Conservation (phyloP, 306 rosid genomes). For the Fragaria iinumae region DNA sequence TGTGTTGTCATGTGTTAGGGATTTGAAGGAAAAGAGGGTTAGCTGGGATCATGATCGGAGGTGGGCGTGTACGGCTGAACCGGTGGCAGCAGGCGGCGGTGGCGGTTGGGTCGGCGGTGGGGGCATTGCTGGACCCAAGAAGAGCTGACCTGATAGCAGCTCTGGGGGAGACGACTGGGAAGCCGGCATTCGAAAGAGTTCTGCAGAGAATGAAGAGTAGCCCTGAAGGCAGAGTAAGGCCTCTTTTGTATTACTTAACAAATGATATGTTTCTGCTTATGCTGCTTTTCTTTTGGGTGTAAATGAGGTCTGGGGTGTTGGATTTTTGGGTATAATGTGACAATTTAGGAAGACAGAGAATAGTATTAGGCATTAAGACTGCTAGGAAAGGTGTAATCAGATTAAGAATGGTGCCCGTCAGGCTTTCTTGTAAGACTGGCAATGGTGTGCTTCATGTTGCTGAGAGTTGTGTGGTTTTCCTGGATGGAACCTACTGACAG, state of each 20-base stretch:
- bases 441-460: background rate
- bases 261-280: background rate
- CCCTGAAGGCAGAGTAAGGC: slow-evolving; percentile 75
- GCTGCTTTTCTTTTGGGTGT: background rate
- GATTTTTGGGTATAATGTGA: background rate
- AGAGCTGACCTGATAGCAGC: slow-evolving; percentile 96
- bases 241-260: background rate
- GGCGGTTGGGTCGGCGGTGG: slow-evolving; percentile 89
- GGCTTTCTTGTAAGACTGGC: background rate
- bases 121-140: slow-evolving; percentile 85
- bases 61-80: slow-evolving; percentile 55
- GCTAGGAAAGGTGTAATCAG: background rate
- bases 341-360: background rate
- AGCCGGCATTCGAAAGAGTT: slow-evolving; percentile 82
- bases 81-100: slow-evolving; percentile 91
- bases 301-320: background rate
- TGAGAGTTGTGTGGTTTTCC: background rate
- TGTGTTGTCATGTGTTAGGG: background rate
- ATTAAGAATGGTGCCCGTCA: background rate
- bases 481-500: background rate
- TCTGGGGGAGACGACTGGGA: slow-evolving; percentile 93
- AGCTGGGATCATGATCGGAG: slow-evolving; percentile 45
- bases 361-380: background rate
- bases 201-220: slow-evolving; percentile 71
- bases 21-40: slow-evolving; percentile 12